Conservation (phyloP, 177 flowering plant species). For the Vitis hybrid region DNA sequence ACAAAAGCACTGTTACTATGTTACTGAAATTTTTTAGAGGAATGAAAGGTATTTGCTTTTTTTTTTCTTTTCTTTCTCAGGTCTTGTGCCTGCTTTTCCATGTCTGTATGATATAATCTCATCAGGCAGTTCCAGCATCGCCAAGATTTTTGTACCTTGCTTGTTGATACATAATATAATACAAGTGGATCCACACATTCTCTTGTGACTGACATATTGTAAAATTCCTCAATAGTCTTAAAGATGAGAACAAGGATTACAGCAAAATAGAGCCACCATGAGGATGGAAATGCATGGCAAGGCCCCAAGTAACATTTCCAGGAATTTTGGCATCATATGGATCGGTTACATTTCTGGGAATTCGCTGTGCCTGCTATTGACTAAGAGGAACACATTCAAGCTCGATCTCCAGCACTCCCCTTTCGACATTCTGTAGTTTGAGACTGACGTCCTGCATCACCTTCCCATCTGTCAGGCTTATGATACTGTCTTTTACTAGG, state of each 20-base stretch:
- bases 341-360: neutral
- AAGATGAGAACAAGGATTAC: neutral
- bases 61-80: no score
- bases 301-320: no score
- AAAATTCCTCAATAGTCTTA: neutral
- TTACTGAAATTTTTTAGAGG: no score
- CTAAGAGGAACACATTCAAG: slow-evolving; percentile 68
- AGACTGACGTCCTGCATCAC: slow-evolving; percentile 54
- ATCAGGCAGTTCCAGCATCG: no score
- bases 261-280: neutral
- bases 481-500: slow-evolving; percentile 58
- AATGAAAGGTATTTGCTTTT: no score
- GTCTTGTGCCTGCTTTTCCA: no score
- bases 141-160: neutral
- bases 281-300: neutral
- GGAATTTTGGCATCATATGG: no score
- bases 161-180: neutral
- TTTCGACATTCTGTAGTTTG: slow-evolving; percentile 78
- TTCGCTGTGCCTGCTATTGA: slow-evolving; percentile 29
- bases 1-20: no score
- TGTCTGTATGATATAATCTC: no score
- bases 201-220: neutral
- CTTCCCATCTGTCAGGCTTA: slow-evolving; percentile 53
- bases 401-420: slow-evolving; percentile 72
- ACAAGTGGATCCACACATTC: slow-evolving; percentile 1